These are phyloP conservation scores for Yarrowia hollandica DNA, from an alignment of 805 yeast genomes.

Conservation along the genomic window DNA sequence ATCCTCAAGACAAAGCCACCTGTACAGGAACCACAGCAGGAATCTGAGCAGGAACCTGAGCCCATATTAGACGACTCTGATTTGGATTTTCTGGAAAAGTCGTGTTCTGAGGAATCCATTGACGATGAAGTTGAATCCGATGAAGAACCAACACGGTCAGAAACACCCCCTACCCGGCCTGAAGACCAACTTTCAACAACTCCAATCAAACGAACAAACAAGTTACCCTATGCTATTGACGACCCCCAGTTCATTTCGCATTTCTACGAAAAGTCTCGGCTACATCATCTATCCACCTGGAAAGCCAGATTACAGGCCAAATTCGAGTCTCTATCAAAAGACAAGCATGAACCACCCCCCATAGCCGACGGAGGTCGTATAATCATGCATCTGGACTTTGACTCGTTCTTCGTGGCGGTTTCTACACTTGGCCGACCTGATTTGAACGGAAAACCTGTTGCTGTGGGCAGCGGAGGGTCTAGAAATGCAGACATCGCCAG, in stretches of 20 bases:
- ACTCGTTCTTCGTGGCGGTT: conserved; percentile 89
- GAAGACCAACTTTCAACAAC: background rate
- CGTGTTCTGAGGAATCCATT: background rate
- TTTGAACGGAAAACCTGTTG: conserved; percentile 58
- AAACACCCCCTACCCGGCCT: background rate
- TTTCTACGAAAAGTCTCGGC: conserved; percentile 77
- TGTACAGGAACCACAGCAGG: too few relatives aligned
- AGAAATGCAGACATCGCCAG: conserved; percentile 78
- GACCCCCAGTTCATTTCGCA: conserved; percentile 72
- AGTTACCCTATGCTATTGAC: conserved; percentile 23
- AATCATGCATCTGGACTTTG: conserved; percentile 85
- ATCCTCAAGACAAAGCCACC: too few relatives aligned
- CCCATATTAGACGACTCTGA: background rate
- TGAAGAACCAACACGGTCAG: background rate
- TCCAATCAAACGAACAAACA: background rate
- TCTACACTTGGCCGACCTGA: conserved; percentile 62
- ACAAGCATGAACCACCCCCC: conserved; percentile 34
- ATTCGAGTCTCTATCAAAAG: conserved; percentile 52
- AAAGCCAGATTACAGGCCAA: conserved; percentile 68
- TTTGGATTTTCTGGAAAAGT: background rate
- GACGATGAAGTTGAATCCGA: background rate
- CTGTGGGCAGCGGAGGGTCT: conserved; percentile 49
- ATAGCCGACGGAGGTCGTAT: conserved; percentile 35
- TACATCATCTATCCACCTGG: conserved; percentile 89
- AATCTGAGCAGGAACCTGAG: too few relatives aligned